Conservation (phyloP, 305 asterid genomes). For the Fraxinus baroniana region DNA sequence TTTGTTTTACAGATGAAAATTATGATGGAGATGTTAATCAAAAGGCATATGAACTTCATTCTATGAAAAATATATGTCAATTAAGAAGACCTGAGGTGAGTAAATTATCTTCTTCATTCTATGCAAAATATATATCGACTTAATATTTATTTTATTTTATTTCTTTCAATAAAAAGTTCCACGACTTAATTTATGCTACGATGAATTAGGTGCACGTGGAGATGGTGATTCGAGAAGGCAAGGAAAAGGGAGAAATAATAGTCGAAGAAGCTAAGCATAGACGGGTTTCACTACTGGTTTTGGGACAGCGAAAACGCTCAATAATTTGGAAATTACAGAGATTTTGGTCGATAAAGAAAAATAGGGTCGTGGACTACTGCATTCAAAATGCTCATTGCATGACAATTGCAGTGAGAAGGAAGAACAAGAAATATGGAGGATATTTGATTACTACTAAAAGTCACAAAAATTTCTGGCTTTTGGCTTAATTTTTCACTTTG, state of each 20-base stretch:
- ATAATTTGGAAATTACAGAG: conserved; percentile 53
- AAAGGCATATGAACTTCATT: conserved; percentile 45
- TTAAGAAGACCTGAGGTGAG: conserved; percentile 73
- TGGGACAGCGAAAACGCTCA: conserved; percentile 65
- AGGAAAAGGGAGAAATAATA: conserved; percentile 57
- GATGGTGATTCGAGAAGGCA: conserved; percentile 54
- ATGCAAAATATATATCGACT: no score
- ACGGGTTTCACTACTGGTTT: conserved; percentile 55
- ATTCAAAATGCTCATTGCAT: conserved; percentile 73
- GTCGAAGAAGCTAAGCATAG: conserved; percentile 64
- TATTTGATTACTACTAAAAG: conserved; percentile 80
- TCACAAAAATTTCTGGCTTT: conserved; percentile 88
- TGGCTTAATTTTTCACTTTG: conserved; percentile 44
- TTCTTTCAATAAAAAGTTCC: no score
- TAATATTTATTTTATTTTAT: no score
- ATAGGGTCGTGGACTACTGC: conserved; percentile 63
- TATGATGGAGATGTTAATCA: conserved; percentile 30
- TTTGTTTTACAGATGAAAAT: conserved; percentile 42
- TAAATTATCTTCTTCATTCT: not conserved
- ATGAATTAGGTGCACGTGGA: conserved; percentile 64
- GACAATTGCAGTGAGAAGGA: conserved; percentile 83
- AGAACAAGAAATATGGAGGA: conserved; percentile 67
- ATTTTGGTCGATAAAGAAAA: conserved; percentile 42
- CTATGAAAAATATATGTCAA: conserved; percentile 56
- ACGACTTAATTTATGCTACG: not conserved